Evolutionary conservation across 225 moss, liverwort and hornwort species (phyloP).

Genomic region (Physcomitrellopsis africana): DNA sequence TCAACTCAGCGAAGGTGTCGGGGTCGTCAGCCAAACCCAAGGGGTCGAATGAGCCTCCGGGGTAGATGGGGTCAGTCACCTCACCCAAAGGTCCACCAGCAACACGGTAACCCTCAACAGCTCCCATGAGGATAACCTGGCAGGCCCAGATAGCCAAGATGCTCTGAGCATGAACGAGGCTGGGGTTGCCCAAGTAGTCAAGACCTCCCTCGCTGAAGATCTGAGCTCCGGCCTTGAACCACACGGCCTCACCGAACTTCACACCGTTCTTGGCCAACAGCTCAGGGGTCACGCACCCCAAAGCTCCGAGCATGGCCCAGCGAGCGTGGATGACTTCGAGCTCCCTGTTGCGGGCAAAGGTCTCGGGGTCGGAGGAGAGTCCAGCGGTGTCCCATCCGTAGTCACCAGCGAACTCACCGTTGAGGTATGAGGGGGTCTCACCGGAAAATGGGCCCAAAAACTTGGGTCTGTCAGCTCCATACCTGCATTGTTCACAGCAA

Average conservation of each 20-base stretch:
- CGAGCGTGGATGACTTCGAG: constrained; percentile 28
- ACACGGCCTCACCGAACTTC: constrained; percentile 58
- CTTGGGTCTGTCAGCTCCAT: constrained; percentile 59
- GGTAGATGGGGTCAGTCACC: constrained; percentile 52
- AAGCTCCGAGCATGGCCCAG: constrained; percentile 33
- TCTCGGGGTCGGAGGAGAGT: constrained; percentile 57
- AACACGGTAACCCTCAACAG: constrained; percentile 25
- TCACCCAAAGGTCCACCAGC: constrained; percentile 51
- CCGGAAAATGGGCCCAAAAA: constrained; percentile 40
- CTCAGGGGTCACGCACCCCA: constrained; percentile 26
- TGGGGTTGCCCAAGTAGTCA: constrained; percentile 54
- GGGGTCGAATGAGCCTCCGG: constrained; percentile 58
- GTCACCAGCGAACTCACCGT: constrained; percentile 41
- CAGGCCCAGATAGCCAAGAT: constrained; percentile 32
- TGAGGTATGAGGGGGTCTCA: constrained; percentile 39
- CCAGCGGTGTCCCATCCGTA: constrained; percentile 63
- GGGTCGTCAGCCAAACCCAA: constrained; percentile 55
- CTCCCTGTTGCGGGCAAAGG: constrained; percentile 55
- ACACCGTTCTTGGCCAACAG: constrained; percentile 48
- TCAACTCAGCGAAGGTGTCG: constrained; percentile 32
- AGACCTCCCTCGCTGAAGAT: constrained; percentile 39
- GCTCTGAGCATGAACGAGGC: constrained; percentile 35
- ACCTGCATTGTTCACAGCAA: constrained; percentile 24
- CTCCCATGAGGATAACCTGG: constrained; percentile 36
- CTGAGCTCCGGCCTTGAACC: constrained; percentile 58